Evolutionary conservation across 176 grass and related monocot species (phyloP).

Genomic region (Cenchrus purpureus): DNA sequence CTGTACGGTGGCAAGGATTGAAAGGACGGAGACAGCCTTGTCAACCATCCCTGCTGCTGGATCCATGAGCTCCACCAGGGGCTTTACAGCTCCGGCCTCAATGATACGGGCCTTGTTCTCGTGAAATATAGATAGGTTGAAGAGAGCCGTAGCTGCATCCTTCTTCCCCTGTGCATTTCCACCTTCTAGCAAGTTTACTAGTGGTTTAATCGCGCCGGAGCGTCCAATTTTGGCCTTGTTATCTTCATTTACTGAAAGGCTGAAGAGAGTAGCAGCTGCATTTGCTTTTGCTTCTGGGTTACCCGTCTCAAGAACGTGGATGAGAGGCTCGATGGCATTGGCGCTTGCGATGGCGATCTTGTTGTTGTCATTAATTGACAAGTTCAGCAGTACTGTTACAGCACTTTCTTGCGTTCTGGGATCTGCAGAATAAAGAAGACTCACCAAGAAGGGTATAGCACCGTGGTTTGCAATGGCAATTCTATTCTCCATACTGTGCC

Average conservation of each 20-base stretch:
- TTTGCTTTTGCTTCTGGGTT: constrained; percentile 88
- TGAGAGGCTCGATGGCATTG: constrained; percentile 69
- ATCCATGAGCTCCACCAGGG: constrained; percentile 90
- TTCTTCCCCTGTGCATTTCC: constrained; percentile 81
- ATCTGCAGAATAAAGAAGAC: constrained; percentile 74
- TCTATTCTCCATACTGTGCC: constrained; percentile 73
- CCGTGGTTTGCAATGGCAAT: constrained; percentile 63
- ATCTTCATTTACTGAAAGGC: constrained; percentile 78
- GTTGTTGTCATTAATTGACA: constrained; percentile 87
- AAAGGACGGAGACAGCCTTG: constrained; percentile 83
- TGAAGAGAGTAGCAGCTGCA: constrained; percentile 81
- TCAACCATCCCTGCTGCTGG: constrained; percentile 85
- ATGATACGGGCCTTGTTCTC: constrained; percentile 81
- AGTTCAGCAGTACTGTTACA: constrained; percentile 76
- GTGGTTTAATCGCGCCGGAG: constrained; percentile 68
- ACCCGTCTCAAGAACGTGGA: constrained; percentile 70
- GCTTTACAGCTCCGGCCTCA: constrained; percentile 70
- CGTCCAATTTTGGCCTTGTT: constrained; percentile 78
- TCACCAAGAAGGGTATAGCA: constrained; percentile 67
- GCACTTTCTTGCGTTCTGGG: constrained; percentile 69
- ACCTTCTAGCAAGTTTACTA: constrained; percentile 70
- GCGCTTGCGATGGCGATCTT: constrained; percentile 73
- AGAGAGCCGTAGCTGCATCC: constrained; percentile 87
- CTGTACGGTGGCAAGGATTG: constrained; percentile 71
- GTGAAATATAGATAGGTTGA: constrained; percentile 78